phyloP scores from a whole-genome alignment of 2,329 filamentous ascomycete genomes.

The Hysterium pulicare region DNA sequence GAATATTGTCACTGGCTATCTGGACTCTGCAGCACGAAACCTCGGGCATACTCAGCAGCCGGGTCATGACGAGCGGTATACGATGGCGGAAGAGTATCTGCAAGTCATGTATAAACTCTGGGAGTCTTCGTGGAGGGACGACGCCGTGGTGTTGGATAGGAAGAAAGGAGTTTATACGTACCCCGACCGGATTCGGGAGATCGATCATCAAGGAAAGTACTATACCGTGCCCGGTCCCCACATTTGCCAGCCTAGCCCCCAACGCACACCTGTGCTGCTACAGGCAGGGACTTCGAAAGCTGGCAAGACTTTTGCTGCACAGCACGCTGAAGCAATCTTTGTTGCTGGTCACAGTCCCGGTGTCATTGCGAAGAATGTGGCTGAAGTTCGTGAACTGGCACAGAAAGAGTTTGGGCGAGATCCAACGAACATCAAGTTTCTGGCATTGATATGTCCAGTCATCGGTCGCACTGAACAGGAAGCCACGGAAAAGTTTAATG shows the following conservation, averaged over 20 bases:
- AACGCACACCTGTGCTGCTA: slow-evolving; percentile 62
- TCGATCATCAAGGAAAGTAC: slow-evolving; percentile 62
- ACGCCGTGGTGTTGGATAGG: slow-evolving; percentile 58
- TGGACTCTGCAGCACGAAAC: slow-evolving; percentile 7
- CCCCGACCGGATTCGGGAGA: slow-evolving; percentile 54
- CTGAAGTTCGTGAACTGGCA: slow-evolving; percentile 57
- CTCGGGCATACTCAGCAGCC: slow-evolving; percentile 56
- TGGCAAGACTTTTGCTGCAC: slow-evolving; percentile 62
- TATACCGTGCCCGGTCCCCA: slow-evolving; percentile 64
- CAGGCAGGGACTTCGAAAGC: slow-evolving; percentile 64
- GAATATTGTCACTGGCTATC: slow-evolving; percentile 64
- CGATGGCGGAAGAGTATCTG: slow-evolving; percentile 50
- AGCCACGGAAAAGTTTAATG: slow-evolving; percentile 60
- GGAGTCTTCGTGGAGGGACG: slow-evolving; percentile 62
- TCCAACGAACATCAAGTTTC: slow-evolving; percentile 61
- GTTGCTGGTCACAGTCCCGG: slow-evolving; percentile 60
- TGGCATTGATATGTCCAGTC: slow-evolving; percentile 64
- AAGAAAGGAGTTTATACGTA: slow-evolving; percentile 56
- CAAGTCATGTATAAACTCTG: slow-evolving; percentile 62
- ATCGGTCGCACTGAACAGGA: slow-evolving; percentile 64
- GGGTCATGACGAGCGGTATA: slow-evolving; percentile 60
- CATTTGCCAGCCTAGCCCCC: slow-evolving; percentile 62
- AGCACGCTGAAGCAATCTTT: slow-evolving; percentile 67
- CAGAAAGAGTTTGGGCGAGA: slow-evolving; percentile 53
- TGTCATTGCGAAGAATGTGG: slow-evolving; percentile 56